phyloP scores from a whole-genome alignment of 805 yeast genomes.

The Kurtzmaniella cleridarum region DNA sequence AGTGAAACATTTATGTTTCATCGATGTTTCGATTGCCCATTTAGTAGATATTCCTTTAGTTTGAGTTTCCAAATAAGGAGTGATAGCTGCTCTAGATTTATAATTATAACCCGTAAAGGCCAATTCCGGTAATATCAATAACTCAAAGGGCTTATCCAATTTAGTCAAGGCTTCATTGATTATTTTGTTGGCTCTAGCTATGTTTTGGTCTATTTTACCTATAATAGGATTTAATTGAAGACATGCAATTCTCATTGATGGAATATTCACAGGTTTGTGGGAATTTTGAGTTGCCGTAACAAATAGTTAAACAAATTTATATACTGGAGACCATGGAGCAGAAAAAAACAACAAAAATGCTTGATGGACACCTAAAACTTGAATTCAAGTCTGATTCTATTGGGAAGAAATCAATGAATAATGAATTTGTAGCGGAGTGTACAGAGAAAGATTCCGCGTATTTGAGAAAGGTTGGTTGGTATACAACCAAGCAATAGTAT shows the following conservation, averaged over 20 bases:
- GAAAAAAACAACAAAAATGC: too few species aligned
- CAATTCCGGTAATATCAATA: constrained; percentile 78
- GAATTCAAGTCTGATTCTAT: too few species aligned
- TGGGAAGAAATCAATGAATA: too few species aligned
- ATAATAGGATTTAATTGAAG: constrained; percentile 64
- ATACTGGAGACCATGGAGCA: too few species aligned
- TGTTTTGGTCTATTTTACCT: constrained; percentile 54
- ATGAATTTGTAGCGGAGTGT: too few species aligned
- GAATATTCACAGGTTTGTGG: too few species aligned
- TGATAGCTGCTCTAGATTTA: constrained; percentile 37
- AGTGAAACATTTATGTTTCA: constrained; percentile 53
- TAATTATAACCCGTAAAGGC: constrained; percentile 84
- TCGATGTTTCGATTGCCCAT: constrained; percentile 55
- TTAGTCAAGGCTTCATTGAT: constrained; percentile 25
- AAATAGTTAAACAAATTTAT: too few species aligned
- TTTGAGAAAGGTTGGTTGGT: too few species aligned
- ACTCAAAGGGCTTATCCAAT: constrained; percentile 37
- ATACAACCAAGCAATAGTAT: too few species aligned
- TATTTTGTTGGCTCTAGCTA: constrained; percentile 39
- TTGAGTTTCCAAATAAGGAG: constrained; percentile 52
- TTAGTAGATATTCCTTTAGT: constrained; percentile 43
- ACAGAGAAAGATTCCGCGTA: too few species aligned
- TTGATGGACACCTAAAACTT: too few species aligned
- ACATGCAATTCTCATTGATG: constrained; percentile 45
- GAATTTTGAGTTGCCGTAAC: too few species aligned